Conservation (phyloP, 1,139 yeast genomes). For the Keqinozyma sinolaborantium region DNA sequence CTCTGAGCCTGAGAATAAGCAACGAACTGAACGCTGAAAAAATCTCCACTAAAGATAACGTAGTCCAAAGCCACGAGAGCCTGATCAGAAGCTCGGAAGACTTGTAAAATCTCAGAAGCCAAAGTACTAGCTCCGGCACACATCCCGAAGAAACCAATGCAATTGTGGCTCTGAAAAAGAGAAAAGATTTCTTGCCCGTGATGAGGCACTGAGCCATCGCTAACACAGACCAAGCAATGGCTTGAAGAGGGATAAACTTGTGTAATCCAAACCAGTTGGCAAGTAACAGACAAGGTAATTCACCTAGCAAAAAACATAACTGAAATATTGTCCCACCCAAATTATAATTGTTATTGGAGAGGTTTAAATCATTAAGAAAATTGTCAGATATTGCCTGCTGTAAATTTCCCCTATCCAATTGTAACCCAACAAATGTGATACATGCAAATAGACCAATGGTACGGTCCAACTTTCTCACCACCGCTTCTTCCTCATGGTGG, state of each 20-base stretch:
- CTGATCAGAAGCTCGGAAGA: conserved; percentile 19
- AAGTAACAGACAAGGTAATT: conserved; percentile 30
- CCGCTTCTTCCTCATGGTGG: not conserved
- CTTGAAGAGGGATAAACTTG: conserved; percentile 29
- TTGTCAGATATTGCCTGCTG: conserved; percentile 31
- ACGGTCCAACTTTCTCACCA: not conserved
- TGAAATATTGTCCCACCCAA: conserved; percentile 27
- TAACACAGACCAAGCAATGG: conserved; percentile 28
- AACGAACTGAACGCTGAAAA: conserved; percentile 21
- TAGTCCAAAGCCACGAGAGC: conserved; percentile 18
- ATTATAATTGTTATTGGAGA: conserved; percentile 29
- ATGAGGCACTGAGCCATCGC: conserved; percentile 26
- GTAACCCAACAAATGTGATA: conserved; percentile 10
- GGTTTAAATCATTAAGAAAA: conserved; percentile 21
- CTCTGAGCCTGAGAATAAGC: conserved; percentile 19
- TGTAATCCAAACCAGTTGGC: conserved; percentile 32
- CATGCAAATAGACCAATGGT: not conserved
- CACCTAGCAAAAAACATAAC: conserved; percentile 26
- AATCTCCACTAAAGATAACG: conserved; percentile 19
- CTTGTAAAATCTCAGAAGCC: conserved; percentile 21
- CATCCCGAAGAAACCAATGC: conserved; percentile 31
- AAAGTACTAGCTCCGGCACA: conserved; percentile 27
- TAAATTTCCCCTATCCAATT: conserved; percentile 29
- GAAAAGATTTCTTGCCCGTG: conserved; percentile 20
- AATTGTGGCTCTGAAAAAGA: conserved; percentile 22